These are phyloP conservation scores for Tetradesmus obliquus DNA, from an alignment of 139 green algal species.

Conservation along the genomic window DNA sequence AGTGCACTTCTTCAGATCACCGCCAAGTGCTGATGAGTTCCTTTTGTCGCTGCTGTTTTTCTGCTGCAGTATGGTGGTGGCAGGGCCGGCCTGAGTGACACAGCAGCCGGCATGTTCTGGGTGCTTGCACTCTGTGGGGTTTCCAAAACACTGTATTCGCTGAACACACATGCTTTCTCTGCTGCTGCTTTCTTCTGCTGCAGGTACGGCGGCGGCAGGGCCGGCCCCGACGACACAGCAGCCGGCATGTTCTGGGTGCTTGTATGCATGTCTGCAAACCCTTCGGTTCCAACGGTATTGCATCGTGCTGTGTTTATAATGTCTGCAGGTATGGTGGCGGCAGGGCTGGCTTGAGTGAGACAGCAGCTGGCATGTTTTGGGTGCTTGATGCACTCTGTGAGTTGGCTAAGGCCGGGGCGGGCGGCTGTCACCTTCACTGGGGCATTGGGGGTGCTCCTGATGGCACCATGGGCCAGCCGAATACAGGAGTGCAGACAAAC, in stretches of 20 bases:
- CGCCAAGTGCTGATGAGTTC: neutral
- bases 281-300: too few relatives aligned
- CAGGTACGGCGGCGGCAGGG: neutral
- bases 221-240: neutral
- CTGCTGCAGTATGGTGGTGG: constrained; percentile 1
- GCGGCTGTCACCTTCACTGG: constrained; percentile 32
- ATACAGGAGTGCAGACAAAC: constrained; percentile 49
- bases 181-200: neutral
- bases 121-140: neutral
- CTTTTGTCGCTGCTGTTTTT: neutral
- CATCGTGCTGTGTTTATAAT: too few relatives aligned
- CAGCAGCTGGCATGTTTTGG: neutral
- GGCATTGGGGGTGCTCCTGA: constrained; percentile 27
- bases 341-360: constrained; percentile 4
- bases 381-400: neutral
- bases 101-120: neutral
- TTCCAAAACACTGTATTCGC: neutral
- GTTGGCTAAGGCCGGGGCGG: neutral
- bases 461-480: constrained; percentile 28
- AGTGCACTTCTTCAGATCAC: too few relatives aligned
- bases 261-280: neutral
- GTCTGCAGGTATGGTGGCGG: constrained; percentile 18
- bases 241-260: constrained; percentile 15
- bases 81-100: neutral
- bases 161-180: too few relatives aligned